Percentiles rank a stretch among this genome's conserved stretches.
Evolutionary conservation across 495 filamentous ascomycete species (phyloP).

Genomic region (Choiromyces venosus): DNA sequence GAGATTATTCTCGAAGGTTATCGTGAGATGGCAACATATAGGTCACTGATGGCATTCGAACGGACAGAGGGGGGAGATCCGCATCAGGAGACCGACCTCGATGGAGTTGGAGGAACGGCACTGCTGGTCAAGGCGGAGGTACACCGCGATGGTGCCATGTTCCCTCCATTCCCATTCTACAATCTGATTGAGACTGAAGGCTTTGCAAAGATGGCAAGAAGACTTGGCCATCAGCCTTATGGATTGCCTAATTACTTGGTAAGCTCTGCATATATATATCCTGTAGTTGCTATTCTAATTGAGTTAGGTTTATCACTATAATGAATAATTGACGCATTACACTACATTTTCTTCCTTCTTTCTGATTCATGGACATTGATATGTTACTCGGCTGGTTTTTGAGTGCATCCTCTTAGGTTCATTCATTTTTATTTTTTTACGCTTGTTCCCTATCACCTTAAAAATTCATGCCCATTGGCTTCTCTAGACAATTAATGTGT

Average conservation of each 20-base stretch:
- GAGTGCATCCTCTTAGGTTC: constrained; percentile 13
- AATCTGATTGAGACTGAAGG: constrained; percentile 97
- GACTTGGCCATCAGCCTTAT: constrained; percentile 75
- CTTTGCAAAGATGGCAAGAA: constrained; percentile 91
- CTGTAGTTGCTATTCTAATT: background rate
- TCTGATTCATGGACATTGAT: background rate
- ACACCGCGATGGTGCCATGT: constrained; percentile 97
- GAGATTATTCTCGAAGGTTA: constrained; percentile 95
- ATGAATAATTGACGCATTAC: constrained; percentile 31
- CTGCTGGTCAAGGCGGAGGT: constrained; percentile 96
- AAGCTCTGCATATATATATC: constrained; percentile 41
- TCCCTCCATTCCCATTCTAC: constrained; percentile 92
- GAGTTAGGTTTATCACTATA: constrained; percentile 41
- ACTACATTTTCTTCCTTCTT: constrained; percentile 5
- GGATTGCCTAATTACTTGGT: constrained; percentile 97
- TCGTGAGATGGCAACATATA: constrained; percentile 82
- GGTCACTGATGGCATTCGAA: constrained; percentile 87
- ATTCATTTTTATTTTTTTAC: constrained; percentile 10
- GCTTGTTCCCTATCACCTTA: background rate
- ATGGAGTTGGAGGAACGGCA: constrained; percentile 91
- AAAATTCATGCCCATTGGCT: constrained; percentile 1
- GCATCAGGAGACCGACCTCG: constrained; percentile 61
- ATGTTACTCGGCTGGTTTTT: constrained; percentile 25
- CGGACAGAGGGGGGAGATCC: constrained; percentile 54
- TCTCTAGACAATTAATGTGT: constrained; percentile 6